Evolutionary conservation across 805 yeast species (phyloP).

Genomic region (Metschnikowia borealis): DNA sequence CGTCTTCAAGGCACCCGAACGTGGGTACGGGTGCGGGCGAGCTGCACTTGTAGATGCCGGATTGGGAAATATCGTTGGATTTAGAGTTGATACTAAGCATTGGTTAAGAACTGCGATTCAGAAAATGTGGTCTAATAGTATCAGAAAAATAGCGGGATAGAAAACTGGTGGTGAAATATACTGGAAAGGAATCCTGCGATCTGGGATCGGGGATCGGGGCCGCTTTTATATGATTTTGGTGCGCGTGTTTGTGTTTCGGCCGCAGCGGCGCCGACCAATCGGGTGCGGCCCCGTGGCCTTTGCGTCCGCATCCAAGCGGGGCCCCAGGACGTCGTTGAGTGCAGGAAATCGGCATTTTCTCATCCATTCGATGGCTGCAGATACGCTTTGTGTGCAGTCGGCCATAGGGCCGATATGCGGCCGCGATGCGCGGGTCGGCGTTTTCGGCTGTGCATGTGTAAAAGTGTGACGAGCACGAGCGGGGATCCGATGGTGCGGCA

Average conservation of each 20-base stretch:
- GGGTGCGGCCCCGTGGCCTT: not conserved
- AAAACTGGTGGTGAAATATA: not conserved
- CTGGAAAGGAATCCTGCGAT: not conserved
- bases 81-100: slow-evolving; percentile 9
- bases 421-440: too few relatives aligned
- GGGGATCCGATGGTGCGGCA: too few relatives aligned
- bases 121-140: not conserved
- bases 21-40: slow-evolving; percentile 12
- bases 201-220: not conserved
- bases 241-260: not conserved
- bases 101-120: not conserved
- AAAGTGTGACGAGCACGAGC: too few relatives aligned
- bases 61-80: slow-evolving; percentile 6
- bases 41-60: slow-evolving; percentile 8
- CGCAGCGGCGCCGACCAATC: slow-evolving; percentile 2
- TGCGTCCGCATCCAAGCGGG: too few relatives aligned
- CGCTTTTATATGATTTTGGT: not conserved
- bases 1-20: slow-evolving; percentile 17
- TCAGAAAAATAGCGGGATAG: not conserved
- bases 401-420: not conserved
- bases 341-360: not conserved
- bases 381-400: not conserved
- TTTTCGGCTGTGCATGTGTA: too few relatives aligned
- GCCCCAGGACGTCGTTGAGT: not conserved
- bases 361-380: not conserved